Percentiles rank a stretch among this genome's conserved stretches.
phyloP scores from a whole-genome alignment of 2,329 filamentous ascomycete species.

The Pseudopithomyces maydicus region DNA sequence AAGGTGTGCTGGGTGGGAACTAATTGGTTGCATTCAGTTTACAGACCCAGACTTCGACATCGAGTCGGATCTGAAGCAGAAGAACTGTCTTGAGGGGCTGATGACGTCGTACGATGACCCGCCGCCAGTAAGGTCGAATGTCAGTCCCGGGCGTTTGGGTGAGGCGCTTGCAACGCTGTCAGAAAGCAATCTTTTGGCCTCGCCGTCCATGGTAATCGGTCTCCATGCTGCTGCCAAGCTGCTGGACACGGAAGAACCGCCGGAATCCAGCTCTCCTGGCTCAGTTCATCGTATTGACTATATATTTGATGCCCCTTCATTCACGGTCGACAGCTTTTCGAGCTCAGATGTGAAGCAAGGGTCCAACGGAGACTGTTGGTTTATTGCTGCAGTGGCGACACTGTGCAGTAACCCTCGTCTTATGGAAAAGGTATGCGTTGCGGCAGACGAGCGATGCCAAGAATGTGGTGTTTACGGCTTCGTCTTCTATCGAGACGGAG shows the following conservation, averaged over 20 bases:
- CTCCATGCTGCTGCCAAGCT: conserved; percentile 66
- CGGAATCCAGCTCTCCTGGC: conserved; percentile 16
- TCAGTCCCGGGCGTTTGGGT: conserved; percentile 21
- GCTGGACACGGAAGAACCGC: conserved; percentile 38
- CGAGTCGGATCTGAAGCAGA: conserved; percentile 68
- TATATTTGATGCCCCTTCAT: conserved; percentile 76
- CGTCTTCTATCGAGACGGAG: conserved; percentile 70
- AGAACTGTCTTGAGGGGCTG: conserved; percentile 37
- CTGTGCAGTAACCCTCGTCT: conserved; percentile 72
- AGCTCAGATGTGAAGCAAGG: conserved; percentile 81
- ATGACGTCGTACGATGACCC: conserved; percentile 53
- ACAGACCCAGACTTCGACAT: conserved; percentile 83
- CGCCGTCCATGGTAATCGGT: conserved; percentile 22
- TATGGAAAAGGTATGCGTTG: conserved; percentile 76
- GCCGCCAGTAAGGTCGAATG: conserved; percentile 51
- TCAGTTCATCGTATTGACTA: conserved; percentile 57
- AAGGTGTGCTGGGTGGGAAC: neutral
- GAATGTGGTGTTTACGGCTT: conserved; percentile 83
- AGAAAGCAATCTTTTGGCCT: conserved; percentile 24
- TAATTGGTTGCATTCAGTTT: conserved; percentile 52
- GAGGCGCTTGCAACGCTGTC: conserved; percentile 30
- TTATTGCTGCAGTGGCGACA: conserved; percentile 78
- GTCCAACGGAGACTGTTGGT: conserved; percentile 81
- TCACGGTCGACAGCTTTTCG: conserved; percentile 76
- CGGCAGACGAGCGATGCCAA: conserved; percentile 71